Percentiles rank a stretch among this genome's conserved stretches.
These are phyloP conservation scores for Venturiaceae sp. DNA, from an alignment of 2,329 filamentous ascomycete species.

Conservation along the genomic window DNA sequence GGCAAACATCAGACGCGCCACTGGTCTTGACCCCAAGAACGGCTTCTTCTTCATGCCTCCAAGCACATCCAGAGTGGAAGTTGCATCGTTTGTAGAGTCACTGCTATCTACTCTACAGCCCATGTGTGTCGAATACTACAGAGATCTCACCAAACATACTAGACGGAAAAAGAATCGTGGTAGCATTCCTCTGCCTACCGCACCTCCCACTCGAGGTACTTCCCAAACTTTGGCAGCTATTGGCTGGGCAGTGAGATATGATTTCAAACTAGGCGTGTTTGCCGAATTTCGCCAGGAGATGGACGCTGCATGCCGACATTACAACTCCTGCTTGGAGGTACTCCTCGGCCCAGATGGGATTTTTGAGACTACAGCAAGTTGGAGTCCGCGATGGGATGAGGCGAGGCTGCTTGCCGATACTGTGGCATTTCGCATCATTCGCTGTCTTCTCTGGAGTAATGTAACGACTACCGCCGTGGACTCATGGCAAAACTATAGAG, in stretches of 20 bases:
- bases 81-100: conserved; percentile 63
- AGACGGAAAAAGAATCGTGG: conserved; percentile 80
- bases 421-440: conserved; percentile 68
- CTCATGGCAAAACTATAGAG: conserved; percentile 69
- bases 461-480: conserved; percentile 72
- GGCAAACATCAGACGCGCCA: conserved; percentile 67
- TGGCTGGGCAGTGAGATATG: conserved; percentile 89
- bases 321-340: conserved; percentile 77
- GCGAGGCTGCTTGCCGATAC: conserved; percentile 79
- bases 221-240: conserved; percentile 76
- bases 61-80: conserved; percentile 58
- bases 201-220: conserved; percentile 72
- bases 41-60: conserved; percentile 74
- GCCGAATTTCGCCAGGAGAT: conserved; percentile 91
- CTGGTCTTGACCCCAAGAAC: conserved; percentile 71
- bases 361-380: conserved; percentile 79
- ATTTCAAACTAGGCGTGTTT: conserved; percentile 85
- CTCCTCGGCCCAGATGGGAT: conserved; percentile 70
- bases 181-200: conserved; percentile 66
- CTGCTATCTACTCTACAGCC: conserved; percentile 66
- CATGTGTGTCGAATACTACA: conserved; percentile 77
- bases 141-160: conserved; percentile 85
- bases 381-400: conserved; percentile 86
- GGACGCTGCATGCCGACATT: conserved; percentile 76
- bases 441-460: conserved; percentile 72